These are phyloP conservation scores for Auricularia sp. DNA, from an alignment of 768 basidiomycete genomes.

Conservation along the genomic window DNA sequence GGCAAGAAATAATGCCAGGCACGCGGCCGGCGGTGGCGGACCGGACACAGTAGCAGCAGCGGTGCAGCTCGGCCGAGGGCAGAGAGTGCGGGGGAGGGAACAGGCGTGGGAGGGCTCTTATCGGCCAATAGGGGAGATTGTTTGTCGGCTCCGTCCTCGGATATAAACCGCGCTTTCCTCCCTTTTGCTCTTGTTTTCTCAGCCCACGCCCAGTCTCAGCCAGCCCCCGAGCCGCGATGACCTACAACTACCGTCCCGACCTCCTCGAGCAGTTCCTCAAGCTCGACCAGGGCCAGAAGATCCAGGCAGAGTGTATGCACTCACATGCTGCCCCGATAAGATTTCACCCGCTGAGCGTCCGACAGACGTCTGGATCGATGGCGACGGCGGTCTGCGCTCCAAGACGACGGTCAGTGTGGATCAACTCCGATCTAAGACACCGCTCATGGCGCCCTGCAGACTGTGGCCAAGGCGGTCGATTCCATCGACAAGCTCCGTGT, in stretches of 20 bases:
- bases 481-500: constrained; percentile 86
- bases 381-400: constrained; percentile 85
- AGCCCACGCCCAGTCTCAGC: neutral
- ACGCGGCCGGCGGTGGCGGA: neutral
- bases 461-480: constrained; percentile 75
- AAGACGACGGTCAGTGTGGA: constrained; percentile 74
- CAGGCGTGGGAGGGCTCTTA: neutral
- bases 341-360: constrained; percentile 4
- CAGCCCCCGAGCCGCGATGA: constrained; percentile 30
- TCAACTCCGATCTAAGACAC: neutral
- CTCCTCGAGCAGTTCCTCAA: constrained; percentile 85
- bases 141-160: neutral
- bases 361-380: constrained; percentile 96
- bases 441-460: constrained; percentile 36
- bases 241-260: constrained; percentile 58
- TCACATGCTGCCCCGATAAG: constrained; percentile 4
- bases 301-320: constrained; percentile 84
- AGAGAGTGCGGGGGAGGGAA: neutral
- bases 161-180: neutral
- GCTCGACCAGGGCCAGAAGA: constrained; percentile 80
- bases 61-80: neutral
- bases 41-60: neutral
- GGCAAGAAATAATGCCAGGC: neutral
- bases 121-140: constrained; percentile 2
- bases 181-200: neutral